These are phyloP conservation scores for Lasiodiplodia sp. DNA, from an alignment of 2,329 filamentous ascomycete genomes.

Conservation along the genomic window DNA sequence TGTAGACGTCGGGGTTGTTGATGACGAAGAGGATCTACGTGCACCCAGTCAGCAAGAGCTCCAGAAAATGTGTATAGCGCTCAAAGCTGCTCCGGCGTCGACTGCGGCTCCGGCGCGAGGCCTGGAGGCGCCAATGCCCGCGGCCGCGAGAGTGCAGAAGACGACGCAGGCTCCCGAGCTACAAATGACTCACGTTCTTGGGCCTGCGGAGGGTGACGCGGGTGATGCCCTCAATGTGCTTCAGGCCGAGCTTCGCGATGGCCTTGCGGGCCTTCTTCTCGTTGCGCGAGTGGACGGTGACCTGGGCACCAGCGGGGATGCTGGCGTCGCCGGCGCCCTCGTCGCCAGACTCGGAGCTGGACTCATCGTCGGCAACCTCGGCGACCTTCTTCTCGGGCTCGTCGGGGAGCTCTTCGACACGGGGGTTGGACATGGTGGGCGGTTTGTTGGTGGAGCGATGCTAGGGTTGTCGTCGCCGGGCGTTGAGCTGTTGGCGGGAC, in stretches of 20 bases:
- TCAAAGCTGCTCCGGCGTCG: not conserved
- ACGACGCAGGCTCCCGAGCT: not conserved
- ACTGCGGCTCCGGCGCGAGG: not conserved
- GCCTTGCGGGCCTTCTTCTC: conserved; percentile 99
- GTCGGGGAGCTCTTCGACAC: conserved; percentile 96
- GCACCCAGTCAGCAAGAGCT: conserved; percentile 25
- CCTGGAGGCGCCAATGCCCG: conserved; percentile 3
- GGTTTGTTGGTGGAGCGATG: conserved; percentile 40
- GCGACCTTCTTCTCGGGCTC: conserved; percentile 80
- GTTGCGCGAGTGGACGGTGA: conserved; percentile 96
- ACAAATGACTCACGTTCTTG: conserved; percentile 84
- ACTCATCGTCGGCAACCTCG: conserved; percentile 75
- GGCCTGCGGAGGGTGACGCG: conserved; percentile 96
- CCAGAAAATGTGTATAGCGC: not conserved
- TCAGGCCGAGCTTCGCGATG: conserved; percentile 97
- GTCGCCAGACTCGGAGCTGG: conserved; percentile 77
- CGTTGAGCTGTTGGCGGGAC: conserved; percentile 29
- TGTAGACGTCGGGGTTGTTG: conserved; percentile 99
- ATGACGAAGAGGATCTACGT: conserved; percentile 97
- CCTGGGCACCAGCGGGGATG: conserved; percentile 83
- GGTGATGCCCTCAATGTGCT: conserved; percentile 96
- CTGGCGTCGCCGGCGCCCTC: conserved; percentile 68
- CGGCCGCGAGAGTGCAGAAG: not conserved
- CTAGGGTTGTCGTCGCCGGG: conserved; percentile 31
- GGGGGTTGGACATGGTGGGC: conserved; percentile 90